Conservation (phyloP, 164 flowering plant genomes). For the Piper longum region DNA sequence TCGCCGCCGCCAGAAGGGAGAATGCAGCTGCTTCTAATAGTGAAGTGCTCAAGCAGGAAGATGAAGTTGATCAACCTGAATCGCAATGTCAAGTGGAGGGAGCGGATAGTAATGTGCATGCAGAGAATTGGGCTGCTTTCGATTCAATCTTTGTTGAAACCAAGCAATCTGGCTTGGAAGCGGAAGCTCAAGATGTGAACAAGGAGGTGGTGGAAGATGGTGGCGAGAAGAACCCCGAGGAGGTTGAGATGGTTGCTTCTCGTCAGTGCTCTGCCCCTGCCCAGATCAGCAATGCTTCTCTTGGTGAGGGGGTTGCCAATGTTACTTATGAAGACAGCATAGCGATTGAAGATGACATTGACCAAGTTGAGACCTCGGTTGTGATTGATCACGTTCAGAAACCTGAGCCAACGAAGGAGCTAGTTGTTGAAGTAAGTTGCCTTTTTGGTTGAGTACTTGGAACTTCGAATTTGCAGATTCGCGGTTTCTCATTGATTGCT, state of each 20-base stretch:
- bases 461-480: neutral
- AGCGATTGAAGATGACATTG: conserved; percentile 2
- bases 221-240: neutral
- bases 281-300: neutral
- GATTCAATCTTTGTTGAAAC: conserved; percentile 3
- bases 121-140: conserved; percentile 8
- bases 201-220: conserved; percentile 8
- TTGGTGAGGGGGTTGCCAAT: neutral
- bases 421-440: conserved; percentile 14
- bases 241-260: neutral
- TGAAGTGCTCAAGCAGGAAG: conserved; percentile 24
- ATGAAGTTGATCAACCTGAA: conserved; percentile 5
- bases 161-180: conserved; percentile 2
- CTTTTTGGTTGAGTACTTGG: neutral
- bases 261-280: too few species aligned
- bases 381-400: conserved; percentile 9
- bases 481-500: neutral
- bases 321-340: conserved; percentile 13
- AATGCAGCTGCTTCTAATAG: conserved; percentile 20
- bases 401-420: conserved; percentile 10
- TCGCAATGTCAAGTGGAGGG: conserved; percentile 2
- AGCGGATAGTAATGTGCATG: conserved; percentile 1
- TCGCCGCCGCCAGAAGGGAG: conserved; percentile 36
- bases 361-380: conserved; percentile 8
- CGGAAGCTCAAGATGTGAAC: conserved; percentile 5